Evolutionary conservation across 2,329 filamentous ascomycete genomes (phyloP).

Genomic region (Clonostachys solani): DNA sequence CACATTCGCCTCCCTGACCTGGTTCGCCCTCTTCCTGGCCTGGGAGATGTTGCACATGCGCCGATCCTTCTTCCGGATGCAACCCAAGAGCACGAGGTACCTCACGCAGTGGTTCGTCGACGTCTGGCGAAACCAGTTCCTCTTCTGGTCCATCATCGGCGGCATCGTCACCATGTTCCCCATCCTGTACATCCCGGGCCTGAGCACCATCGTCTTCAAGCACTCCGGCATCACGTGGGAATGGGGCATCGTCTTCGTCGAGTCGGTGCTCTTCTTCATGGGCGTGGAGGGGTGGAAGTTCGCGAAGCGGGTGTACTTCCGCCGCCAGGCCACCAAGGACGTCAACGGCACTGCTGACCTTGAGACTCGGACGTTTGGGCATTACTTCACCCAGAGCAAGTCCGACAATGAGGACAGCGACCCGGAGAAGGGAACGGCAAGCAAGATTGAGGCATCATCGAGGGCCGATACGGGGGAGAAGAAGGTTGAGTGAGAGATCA

Average conservation of each 20-base stretch:
- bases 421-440: constrained; percentile 1
- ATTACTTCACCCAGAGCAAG: constrained; percentile 2
- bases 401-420: constrained; percentile 3
- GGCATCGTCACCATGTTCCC: constrained; percentile 42
- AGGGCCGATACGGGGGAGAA: too few relatives aligned
- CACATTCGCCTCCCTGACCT: constrained; percentile 68
- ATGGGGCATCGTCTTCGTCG: constrained; percentile 54
- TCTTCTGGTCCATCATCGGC: constrained; percentile 55
- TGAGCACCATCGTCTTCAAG: constrained; percentile 54
- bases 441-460: too few relatives aligned
- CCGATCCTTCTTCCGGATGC: constrained; percentile 69
- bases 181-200: constrained; percentile 51
- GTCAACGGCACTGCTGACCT: constrained; percentile 3
- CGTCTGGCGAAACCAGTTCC: constrained; percentile 66
- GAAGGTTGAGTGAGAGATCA: too few relatives aligned
- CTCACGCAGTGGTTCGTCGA: constrained; percentile 64
- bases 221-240: constrained; percentile 56
- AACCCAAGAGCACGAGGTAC: constrained; percentile 54
- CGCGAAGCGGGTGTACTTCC: constrained; percentile 42
- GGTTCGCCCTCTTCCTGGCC: constrained; percentile 70
- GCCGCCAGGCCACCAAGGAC: constrained; percentile 16
- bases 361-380: constrained; percentile 6
- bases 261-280: constrained; percentile 49
- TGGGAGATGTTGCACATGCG: constrained; percentile 73
- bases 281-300: constrained; percentile 57